Percentiles rank a stretch among this genome's conserved stretches.
Evolutionary conservation across 148 eudicot genomes (phyloP).

Genomic region (Dysphania ambrosioides): DNA sequence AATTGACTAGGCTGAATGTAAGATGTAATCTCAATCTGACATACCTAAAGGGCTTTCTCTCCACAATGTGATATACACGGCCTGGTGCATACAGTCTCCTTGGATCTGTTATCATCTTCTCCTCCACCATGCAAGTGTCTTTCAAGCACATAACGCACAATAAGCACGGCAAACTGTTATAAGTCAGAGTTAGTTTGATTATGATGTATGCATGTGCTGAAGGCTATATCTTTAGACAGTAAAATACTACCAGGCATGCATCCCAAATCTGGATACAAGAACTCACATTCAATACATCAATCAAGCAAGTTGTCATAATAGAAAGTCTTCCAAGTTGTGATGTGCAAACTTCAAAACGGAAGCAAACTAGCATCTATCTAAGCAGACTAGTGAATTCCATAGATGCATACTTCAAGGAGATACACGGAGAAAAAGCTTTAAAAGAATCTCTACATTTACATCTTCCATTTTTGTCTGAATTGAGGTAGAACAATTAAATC

Average conservation of each 20-base stretch:
- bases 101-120: slow-evolving; percentile 78
- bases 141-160: slow-evolving; percentile 83
- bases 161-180: slow-evolving; percentile 88
- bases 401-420: not conserved
- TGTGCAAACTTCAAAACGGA: not conserved
- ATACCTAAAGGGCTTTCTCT: slow-evolving; percentile 84
- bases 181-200: slow-evolving; percentile 15
- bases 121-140: slow-evolving; percentile 85
- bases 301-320: not conserved
- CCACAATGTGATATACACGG: slow-evolving; percentile 96
- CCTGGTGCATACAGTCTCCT: slow-evolving; percentile 95
- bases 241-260: not conserved
- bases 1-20: not conserved
- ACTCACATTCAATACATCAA: not conserved
- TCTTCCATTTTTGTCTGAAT: not conserved
- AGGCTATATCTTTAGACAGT: not conserved
- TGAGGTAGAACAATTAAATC: not conserved
- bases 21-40: not conserved
- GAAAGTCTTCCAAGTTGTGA: not conserved
- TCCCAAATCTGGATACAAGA: not conserved
- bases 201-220: slow-evolving; percentile 12
- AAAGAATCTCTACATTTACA: not conserved
- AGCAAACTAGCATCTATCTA: not conserved
- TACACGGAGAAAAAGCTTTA: not conserved
- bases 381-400: not conserved